Evolutionary conservation across 306 rosid genomes (phyloP).

Genomic region (Oxytropis ochrocephala): DNA sequence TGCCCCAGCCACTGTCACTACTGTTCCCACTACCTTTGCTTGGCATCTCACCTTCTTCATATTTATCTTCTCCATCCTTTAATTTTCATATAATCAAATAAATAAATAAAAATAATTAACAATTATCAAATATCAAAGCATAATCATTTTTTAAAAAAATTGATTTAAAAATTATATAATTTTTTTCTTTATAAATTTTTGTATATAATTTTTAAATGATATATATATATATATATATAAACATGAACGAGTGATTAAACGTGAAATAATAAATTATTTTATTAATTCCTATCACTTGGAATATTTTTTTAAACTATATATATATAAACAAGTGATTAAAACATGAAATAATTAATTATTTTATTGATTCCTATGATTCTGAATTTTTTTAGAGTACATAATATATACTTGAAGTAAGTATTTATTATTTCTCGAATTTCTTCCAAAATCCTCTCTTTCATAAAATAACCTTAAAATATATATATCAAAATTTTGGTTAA

Average conservation of each 20-base stretch:
- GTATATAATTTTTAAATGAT: too few relatives aligned
- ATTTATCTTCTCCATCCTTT: slow-evolving; percentile 83
- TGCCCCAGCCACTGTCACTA: slow-evolving; percentile 86
- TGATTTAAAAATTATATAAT: too few relatives aligned
- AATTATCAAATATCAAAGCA: background rate
- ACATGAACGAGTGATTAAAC: too few relatives aligned
- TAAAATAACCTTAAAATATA: background rate
- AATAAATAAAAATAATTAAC: background rate
- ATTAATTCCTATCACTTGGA: background rate
- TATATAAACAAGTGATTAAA: background rate
- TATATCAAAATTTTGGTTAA: background rate
- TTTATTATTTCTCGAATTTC: background rate
- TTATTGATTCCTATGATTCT: background rate
- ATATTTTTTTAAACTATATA: background rate
- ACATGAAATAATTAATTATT: background rate
- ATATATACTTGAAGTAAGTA: background rate
- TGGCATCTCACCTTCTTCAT: slow-evolving; percentile 70
- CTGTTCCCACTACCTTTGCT: slow-evolving; percentile 77
- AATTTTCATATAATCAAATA: background rate
- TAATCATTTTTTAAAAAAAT: too few relatives aligned
- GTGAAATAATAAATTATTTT: background rate
- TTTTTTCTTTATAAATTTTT: too few relatives aligned
- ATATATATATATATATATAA: too few relatives aligned
- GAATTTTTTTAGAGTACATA: background rate
- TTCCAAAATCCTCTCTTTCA: background rate